Evolutionary conservation across 1,139 yeast species (phyloP).

Genomic region (Pichia terricola): DNA sequence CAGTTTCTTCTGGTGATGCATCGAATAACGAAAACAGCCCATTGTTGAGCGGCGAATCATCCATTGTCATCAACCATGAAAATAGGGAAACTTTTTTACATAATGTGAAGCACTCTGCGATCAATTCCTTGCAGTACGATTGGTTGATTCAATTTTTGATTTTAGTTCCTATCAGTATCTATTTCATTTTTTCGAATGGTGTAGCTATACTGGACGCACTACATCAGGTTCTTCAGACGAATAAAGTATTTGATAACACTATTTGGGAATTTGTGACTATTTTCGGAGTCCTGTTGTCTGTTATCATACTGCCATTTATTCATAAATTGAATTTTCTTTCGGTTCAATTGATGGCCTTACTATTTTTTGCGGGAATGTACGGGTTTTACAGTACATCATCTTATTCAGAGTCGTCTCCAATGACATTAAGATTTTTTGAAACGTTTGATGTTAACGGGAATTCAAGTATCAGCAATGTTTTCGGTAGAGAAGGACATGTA

Average conservation of each 20-base stretch:
- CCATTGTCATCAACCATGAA: conserved; percentile 26
- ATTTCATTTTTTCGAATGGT: conserved; percentile 42
- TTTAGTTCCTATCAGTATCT: conserved; percentile 56
- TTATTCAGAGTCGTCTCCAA: conserved; percentile 49
- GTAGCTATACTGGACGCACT: conserved; percentile 52
- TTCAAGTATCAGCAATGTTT: conserved; percentile 30
- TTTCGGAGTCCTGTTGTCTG: conserved; percentile 35
- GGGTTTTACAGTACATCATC: conserved; percentile 36
- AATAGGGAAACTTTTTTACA: conserved; percentile 18
- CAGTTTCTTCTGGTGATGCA: neutral
- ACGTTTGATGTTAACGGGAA: conserved; percentile 32
- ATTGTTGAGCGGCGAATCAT: conserved; percentile 8
- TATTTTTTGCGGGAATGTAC: conserved; percentile 21
- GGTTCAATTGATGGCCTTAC: conserved; percentile 33
- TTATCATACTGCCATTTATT: conserved; percentile 61
- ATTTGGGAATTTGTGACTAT: conserved; percentile 37
- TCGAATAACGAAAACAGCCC: conserved; percentile 13
- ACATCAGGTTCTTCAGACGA: conserved; percentile 64
- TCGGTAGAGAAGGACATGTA: conserved; percentile 42
- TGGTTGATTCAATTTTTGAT: conserved; percentile 71
- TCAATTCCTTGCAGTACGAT: conserved; percentile 52
- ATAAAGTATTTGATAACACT: conserved; percentile 34
- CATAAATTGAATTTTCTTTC: conserved; percentile 51
- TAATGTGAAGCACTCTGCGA: conserved; percentile 22
- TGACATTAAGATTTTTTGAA: conserved; percentile 64